A percentile compares a stretch with the other conserved stretches of the same genome.
phyloP scores from a whole-genome alignment of 768 basidiomycete genomes.

The Candolleomyces aberdarensis region DNA sequence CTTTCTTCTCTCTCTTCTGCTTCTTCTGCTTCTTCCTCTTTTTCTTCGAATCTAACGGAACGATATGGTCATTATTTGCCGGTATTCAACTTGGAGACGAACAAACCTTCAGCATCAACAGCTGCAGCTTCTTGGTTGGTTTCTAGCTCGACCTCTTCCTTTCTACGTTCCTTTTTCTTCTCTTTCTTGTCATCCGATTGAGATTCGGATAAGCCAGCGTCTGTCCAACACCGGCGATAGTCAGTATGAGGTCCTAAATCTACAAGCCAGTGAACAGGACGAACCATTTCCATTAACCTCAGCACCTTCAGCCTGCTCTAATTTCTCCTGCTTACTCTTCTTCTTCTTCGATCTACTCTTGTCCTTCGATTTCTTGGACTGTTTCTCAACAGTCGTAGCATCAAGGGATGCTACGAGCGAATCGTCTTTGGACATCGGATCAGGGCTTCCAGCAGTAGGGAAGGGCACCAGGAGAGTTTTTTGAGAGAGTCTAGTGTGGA shows the following conservation, averaged over 20 bases:
- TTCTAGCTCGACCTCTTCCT: no score
- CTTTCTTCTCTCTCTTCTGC: slow-evolving; percentile 20
- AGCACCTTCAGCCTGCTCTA: neutral
- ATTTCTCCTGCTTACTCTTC: neutral
- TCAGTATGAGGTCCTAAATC: no score
- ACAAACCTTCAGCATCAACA: neutral
- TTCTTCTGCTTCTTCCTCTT: slow-evolving; percentile 19
- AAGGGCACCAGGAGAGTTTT: neutral
- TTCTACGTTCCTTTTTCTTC: no score
- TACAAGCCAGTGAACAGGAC: no score
- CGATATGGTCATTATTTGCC: neutral
- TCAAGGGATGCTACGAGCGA: neutral
- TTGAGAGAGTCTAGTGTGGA: neutral
- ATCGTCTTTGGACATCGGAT: slow-evolving; percentile 5
- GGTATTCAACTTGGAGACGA: neutral
- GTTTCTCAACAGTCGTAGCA: slow-evolving; percentile 1
- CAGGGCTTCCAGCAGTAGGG: neutral
- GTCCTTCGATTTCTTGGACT: slow-evolving; percentile 1
- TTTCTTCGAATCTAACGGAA: neutral
- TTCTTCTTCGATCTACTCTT: slow-evolving; percentile 2
- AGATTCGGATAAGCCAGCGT: no score
- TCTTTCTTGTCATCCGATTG: no score
- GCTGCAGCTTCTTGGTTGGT: neutral
- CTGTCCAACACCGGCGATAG: neutral
- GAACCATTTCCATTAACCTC: neutral